phyloP scores from a whole-genome alignment of 345 rosid species.

The Sisymbrium irio region DNA sequence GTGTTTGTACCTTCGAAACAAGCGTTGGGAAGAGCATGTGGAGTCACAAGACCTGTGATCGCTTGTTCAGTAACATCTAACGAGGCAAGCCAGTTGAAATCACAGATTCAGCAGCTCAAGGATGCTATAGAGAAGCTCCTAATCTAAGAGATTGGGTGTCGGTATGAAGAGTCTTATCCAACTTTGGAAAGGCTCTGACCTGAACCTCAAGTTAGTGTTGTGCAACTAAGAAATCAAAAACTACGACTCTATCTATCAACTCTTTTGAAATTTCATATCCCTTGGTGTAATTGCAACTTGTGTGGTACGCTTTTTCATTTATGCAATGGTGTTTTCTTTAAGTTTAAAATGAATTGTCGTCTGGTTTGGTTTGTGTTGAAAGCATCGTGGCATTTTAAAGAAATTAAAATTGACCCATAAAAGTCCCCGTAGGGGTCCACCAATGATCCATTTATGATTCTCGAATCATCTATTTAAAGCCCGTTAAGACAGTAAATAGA shows the following conservation, averaged over 20 bases:
- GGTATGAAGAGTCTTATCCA: slow-evolving; percentile 80
- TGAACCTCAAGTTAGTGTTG: slow-evolving; percentile 48
- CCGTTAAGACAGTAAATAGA: background rate
- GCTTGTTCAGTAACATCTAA: slow-evolving; percentile 78
- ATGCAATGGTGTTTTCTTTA: slow-evolving; percentile 10
- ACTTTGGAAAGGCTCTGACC: slow-evolving; percentile 54
- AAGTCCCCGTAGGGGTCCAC: background rate
- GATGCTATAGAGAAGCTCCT: slow-evolving; percentile 88
- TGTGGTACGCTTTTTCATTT: background rate
- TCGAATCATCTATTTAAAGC: background rate
- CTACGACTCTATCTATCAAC: background rate
- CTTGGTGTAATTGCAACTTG: background rate
- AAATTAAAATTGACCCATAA: background rate
- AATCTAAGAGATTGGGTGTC: slow-evolving; percentile 45
- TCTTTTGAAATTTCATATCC: background rate
- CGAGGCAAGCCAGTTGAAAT: slow-evolving; percentile 73
- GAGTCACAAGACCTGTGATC: slow-evolving; percentile 84
- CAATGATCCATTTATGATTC: background rate
- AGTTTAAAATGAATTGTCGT: no score
- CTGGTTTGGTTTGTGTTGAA: background rate
- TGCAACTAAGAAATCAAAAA: background rate
- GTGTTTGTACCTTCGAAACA: slow-evolving; percentile 91
- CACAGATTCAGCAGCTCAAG: slow-evolving; percentile 80
- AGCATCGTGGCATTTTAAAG: background rate
- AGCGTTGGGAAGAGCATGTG: slow-evolving; percentile 89